These are phyloP conservation scores for Biscogniauxia mediterranea DNA, from an alignment of 2,329 filamentous ascomycete genomes.

Conservation along the genomic window DNA sequence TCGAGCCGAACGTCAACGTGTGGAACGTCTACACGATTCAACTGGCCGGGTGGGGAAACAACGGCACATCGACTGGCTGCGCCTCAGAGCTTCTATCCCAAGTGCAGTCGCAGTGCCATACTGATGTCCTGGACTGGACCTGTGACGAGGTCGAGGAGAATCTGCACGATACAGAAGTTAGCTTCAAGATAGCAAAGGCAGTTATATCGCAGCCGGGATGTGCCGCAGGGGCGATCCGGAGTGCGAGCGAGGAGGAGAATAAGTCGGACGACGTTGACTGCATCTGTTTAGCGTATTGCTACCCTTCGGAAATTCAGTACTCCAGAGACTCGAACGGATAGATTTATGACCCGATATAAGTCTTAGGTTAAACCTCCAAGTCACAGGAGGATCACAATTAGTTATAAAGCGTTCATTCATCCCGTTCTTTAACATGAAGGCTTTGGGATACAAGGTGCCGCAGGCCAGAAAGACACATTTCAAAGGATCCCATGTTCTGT, in stretches of 20 bases:
- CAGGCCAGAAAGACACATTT: no score
- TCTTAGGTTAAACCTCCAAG: no score
- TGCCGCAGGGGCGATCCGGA: conserved; percentile 9
- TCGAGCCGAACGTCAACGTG: neutral
- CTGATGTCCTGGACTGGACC: conserved; percentile 5
- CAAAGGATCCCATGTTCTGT: no score
- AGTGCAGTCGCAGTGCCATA: conserved; percentile 8
- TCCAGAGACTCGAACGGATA: neutral
- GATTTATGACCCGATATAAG: neutral
- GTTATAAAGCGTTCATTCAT: no score
- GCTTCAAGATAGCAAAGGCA: conserved; percentile 11
- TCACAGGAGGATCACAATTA: no score
- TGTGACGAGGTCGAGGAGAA: conserved; percentile 9
- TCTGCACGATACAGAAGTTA: conserved; percentile 10
- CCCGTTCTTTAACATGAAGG: no score
- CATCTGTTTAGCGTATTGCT: conserved; percentile 9
- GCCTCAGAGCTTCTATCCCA: neutral
- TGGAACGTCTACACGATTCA: neutral
- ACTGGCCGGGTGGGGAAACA: conserved; percentile 15
- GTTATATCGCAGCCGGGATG: conserved; percentile 12
- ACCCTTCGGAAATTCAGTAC: neutral
- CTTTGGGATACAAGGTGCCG: no score
- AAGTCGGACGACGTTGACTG: conserved; percentile 13
- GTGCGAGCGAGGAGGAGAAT: neutral
- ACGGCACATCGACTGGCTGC: conserved; percentile 7